Conservation (phyloP, 148 eudicot genomes). For the Arctostaphylos glauca region DNA sequence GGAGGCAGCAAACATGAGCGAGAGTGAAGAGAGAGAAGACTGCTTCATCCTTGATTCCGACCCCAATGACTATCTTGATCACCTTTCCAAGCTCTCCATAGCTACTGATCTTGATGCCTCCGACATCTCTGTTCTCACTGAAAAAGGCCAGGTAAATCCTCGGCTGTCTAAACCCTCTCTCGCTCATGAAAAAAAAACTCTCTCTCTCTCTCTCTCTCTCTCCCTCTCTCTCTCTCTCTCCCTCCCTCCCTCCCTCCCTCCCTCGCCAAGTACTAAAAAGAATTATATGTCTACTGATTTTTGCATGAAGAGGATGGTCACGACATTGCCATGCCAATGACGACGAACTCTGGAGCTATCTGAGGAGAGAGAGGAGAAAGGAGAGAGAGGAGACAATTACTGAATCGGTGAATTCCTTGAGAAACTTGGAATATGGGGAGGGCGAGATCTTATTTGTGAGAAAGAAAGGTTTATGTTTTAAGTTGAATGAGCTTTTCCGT, state of each 20-base stretch:
- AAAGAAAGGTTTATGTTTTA: too few relatives aligned
- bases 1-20: conserved; percentile 21
- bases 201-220: too few relatives aligned
- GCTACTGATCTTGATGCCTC: conserved; percentile 17
- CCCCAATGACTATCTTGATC: conserved; percentile 19
- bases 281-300: too few relatives aligned
- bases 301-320: background rate
- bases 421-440: too few relatives aligned
- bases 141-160: conserved; percentile 49
- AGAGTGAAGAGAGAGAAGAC: conserved; percentile 51
- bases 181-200: too few relatives aligned
- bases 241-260: too few relatives aligned
- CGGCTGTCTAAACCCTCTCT: too few relatives aligned
- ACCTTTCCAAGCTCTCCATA: conserved; percentile 4
- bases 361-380: background rate
- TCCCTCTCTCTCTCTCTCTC: too few relatives aligned
- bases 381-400: background rate
- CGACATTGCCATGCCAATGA: conserved; percentile 24
- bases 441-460: too few relatives aligned
- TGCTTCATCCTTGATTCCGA: conserved; percentile 68
- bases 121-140: conserved; percentile 37
- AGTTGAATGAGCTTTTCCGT: too few relatives aligned
- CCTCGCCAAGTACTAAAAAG: too few relatives aligned
- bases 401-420: background rate
- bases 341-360: conserved; percentile 13